Conservation (phyloP, 1,139 yeast species). For the Diutina mesorugosa region DNA sequence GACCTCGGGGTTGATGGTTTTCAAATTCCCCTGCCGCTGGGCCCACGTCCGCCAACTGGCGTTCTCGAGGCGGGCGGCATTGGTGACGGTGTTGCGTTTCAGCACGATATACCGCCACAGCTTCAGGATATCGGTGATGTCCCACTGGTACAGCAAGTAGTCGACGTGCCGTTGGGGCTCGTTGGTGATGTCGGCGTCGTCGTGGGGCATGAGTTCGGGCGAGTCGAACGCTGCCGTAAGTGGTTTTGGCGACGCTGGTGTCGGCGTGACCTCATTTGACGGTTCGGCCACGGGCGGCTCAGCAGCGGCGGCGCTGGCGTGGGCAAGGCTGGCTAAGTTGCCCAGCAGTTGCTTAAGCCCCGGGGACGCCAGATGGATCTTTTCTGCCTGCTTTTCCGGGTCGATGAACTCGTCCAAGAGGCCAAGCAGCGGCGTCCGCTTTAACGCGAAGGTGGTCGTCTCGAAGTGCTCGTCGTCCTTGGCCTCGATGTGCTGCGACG, state of each 20-base stretch:
- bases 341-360: neutral
- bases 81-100: constrained; percentile 65
- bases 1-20: constrained; percentile 59
- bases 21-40: constrained; percentile 52
- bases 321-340: neutral
- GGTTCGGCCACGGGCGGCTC: neutral
- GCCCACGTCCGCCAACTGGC: constrained; percentile 88
- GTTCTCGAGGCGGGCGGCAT: constrained; percentile 57
- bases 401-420: constrained; percentile 56
- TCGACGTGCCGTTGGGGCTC: constrained; percentile 90
- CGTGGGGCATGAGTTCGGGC: constrained; percentile 50
- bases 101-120: constrained; percentile 90
- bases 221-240: constrained; percentile 8
- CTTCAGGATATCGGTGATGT: constrained; percentile 80
- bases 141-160: constrained; percentile 91
- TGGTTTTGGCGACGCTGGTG: constrained; percentile 8
- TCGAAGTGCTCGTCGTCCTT: constrained; percentile 61
- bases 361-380: constrained; percentile 3
- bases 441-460: constrained; percentile 61
- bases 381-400: constrained; percentile 7
- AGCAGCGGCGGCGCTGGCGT: too few relatives aligned
- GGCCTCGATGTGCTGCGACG: constrained; percentile 55
- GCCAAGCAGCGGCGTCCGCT: constrained; percentile 78
- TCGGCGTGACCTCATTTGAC: constrained; percentile 2
- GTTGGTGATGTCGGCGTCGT: constrained; percentile 68